phyloP scores from a whole-genome alignment of 768 basidiomycete species.

The Lentinula guzmanii region DNA sequence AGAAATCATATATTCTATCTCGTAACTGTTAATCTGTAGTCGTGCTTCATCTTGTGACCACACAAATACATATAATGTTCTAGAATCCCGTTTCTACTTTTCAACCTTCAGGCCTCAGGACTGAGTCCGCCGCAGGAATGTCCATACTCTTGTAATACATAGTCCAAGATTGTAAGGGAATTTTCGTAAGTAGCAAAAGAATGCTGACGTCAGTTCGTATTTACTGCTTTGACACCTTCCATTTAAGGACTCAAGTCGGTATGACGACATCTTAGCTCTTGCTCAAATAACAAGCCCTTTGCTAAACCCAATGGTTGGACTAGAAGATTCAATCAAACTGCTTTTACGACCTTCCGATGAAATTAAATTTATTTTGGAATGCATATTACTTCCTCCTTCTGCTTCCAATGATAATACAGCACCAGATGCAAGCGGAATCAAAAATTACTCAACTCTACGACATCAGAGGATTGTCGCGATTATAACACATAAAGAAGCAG shows the following conservation, averaged over 20 bases:
- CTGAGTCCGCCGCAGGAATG: no score
- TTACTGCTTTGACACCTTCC: not conserved
- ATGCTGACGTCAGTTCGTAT: not conserved
- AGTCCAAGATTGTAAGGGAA: not conserved
- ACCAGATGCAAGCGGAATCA: not conserved
- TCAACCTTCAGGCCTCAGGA: no score
- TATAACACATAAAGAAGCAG: slow-evolving; percentile 39
- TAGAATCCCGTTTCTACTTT: no score
- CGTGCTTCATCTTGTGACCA: no score
- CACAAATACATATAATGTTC: no score
- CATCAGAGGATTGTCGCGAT: slow-evolving; percentile 37
- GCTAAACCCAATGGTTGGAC: not conserved
- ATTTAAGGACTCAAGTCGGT: not conserved
- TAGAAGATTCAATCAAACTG: slow-evolving; percentile 14
- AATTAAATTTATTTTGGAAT: slow-evolving; percentile 37
- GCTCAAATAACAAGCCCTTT: not conserved
- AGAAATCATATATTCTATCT: no score
- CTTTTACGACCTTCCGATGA: slow-evolving; percentile 38
- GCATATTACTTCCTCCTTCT: slow-evolving; percentile 10
- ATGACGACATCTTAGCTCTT: not conserved
- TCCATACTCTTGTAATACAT: no score
- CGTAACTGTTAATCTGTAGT: no score
- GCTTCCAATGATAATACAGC: not conserved
- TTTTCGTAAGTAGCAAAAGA: not conserved
- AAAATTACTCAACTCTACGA: slow-evolving; percentile 3